Conservation (phyloP, 2,329 filamentous ascomycete genomes). For the Capronia coronata region DNA sequence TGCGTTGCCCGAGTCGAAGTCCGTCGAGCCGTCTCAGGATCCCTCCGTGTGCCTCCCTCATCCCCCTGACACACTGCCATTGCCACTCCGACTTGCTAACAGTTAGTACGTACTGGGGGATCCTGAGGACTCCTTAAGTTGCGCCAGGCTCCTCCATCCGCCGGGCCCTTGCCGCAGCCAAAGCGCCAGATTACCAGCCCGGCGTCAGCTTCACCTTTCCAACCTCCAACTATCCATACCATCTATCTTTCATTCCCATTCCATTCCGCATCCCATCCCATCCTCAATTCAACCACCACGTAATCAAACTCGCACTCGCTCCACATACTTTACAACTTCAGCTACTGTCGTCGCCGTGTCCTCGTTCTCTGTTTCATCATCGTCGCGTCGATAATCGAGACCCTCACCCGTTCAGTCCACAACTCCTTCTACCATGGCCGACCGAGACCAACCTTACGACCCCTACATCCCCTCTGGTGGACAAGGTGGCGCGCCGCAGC, state of each 20-base stretch:
- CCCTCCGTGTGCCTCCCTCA: not conserved
- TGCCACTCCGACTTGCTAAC: too few species aligned
- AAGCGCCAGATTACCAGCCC: constrained; percentile 21
- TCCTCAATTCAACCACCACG: constrained; percentile 8
- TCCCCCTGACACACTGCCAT: too few species aligned
- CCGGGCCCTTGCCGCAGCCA: constrained; percentile 14
- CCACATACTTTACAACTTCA: not conserved
- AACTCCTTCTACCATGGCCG: constrained; percentile 45
- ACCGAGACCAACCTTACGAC: constrained; percentile 66
- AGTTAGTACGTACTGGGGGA: too few species aligned
- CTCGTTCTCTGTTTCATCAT: not conserved
- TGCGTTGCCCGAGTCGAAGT: not conserved
- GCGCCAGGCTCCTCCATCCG: constrained; percentile 6
- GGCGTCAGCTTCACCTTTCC: constrained; percentile 10
- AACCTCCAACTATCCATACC: not conserved
- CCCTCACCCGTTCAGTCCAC: not conserved
- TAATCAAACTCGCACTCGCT: not conserved
- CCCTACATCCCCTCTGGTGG: constrained; percentile 73
- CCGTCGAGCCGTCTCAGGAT: not conserved
- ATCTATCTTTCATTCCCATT: not conserved
- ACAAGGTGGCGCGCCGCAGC: constrained; percentile 34
- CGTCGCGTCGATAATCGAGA: not conserved
- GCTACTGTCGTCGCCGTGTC: not conserved
- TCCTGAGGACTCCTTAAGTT: too few species aligned
- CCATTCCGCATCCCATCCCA: constrained; percentile 7